phyloP scores from a whole-genome alignment of 306 rosid species.

The Vigna hirtella region DNA sequence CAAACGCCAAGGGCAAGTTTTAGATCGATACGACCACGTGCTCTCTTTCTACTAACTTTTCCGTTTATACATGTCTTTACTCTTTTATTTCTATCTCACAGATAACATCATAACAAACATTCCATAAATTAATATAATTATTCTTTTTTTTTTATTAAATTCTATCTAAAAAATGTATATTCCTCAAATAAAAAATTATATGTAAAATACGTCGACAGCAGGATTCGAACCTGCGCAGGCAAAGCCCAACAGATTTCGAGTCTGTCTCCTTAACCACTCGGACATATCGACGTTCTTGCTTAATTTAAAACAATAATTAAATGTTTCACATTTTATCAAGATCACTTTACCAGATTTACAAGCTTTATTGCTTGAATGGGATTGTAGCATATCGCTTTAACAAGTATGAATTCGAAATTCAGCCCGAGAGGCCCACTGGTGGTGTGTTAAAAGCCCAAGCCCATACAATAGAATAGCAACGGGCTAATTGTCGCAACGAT shows the following conservation, averaged over 20 bases:
- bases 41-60: conserved; percentile 29
- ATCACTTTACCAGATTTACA: too few relatives aligned
- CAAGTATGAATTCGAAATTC: too few relatives aligned
- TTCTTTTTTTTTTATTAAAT: too few relatives aligned
- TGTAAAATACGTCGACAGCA: conserved; percentile 60
- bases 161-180: too few relatives aligned
- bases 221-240: conserved; percentile 86
- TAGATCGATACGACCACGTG: conserved; percentile 29
- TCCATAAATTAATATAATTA: too few relatives aligned
- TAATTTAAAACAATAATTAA: too few relatives aligned
- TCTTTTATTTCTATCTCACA: neutral
- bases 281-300: conserved; percentile 58
- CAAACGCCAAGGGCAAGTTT: conserved; percentile 43
- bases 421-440: neutral
- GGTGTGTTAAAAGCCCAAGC: neutral
- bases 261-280: conserved; percentile 88
- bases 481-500: neutral
- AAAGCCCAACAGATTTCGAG: conserved; percentile 82
- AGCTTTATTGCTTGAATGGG: too few relatives aligned
- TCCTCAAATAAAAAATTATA: too few relatives aligned
- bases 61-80: neutral
- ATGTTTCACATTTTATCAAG: too few relatives aligned
- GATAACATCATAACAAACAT: neutral
- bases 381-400: too few relatives aligned
- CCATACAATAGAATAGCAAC: neutral